A percentile compares a stretch with the other conserved stretches of the same genome.
Evolutionary conservation across 768 basidiomycete species (phyloP).

Genomic region (Phaffia australis): DNA sequence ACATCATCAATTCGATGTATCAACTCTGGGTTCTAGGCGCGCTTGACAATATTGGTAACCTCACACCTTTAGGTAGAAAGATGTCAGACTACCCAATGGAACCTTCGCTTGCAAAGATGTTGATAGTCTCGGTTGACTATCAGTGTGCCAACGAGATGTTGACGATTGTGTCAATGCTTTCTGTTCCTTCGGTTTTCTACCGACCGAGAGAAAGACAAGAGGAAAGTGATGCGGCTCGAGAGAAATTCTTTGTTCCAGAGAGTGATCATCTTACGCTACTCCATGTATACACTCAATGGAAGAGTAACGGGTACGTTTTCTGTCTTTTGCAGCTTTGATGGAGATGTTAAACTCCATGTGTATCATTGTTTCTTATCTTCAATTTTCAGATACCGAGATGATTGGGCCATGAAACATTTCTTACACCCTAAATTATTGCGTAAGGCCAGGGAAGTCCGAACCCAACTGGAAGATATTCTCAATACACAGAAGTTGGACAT

Average conservation of each 20-base stretch:
- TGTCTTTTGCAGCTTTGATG: conserved; percentile 1
- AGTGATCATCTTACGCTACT: conserved; percentile 91
- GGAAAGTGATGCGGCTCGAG: conserved; percentile 90
- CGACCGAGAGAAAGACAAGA: conserved; percentile 94
- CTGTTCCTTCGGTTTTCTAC: conserved; percentile 95
- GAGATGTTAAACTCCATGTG: background rate
- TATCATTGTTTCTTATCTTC: background rate
- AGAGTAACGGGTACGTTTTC: conserved; percentile 67
- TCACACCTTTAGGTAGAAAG: conserved; percentile 81
- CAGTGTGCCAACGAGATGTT: conserved; percentile 90
- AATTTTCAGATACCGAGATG: conserved; percentile 63
- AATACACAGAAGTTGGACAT: conserved; percentile 95
- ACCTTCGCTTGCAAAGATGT: conserved; percentile 97
- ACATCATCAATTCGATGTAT: conserved; percentile 98
- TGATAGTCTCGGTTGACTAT: conserved; percentile 88
- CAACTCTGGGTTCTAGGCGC: conserved; percentile 98
- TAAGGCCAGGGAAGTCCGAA: conserved; percentile 88
- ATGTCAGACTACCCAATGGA: conserved; percentile 99
- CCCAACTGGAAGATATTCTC: conserved; percentile 97
- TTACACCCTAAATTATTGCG: conserved; percentile 88
- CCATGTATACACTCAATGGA: conserved; percentile 98
- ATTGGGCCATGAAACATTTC: conserved; percentile 92
- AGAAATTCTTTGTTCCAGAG: conserved; percentile 98
- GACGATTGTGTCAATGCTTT: conserved; percentile 97
- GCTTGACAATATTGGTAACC: conserved; percentile 91